Conservation (phyloP, 163 green algal genomes). For the Coccomyxa subellipsoidea region DNA sequence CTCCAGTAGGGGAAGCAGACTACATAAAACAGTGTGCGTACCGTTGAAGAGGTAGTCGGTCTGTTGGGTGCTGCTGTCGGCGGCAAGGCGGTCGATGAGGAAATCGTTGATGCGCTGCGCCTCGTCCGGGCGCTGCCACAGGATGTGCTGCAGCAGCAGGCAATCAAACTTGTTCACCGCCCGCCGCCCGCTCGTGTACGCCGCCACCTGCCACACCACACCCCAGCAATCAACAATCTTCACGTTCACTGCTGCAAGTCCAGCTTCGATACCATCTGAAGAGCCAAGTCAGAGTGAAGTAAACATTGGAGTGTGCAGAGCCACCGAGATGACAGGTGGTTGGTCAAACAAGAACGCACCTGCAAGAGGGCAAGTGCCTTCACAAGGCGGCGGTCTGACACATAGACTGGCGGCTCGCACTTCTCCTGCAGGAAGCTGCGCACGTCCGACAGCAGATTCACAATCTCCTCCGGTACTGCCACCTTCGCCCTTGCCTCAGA, state of each 20-base stretch:
- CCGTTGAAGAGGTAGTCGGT: slow-evolving; percentile 37
- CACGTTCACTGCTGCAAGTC: neutral
- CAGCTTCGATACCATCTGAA: neutral
- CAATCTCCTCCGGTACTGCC: slow-evolving; percentile 49
- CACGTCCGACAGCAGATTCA: slow-evolving; percentile 61
- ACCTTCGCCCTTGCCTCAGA: slow-evolving; percentile 19
- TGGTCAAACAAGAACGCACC: slow-evolving; percentile 31
- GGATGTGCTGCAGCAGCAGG: slow-evolving; percentile 74
- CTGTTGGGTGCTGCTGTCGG: slow-evolving; percentile 35
- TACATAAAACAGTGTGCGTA: too few species aligned
- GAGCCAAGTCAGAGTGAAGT: neutral
- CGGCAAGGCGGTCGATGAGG: slow-evolving; percentile 65
- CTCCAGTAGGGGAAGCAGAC: too few species aligned
- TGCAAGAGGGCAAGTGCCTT: slow-evolving; percentile 85
- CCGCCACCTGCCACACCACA: slow-evolving; percentile 28
- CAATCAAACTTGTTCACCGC: slow-evolving; percentile 59
- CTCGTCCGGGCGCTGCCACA: slow-evolving; percentile 77
- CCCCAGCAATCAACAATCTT: neutral
- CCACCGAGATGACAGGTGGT: neutral
- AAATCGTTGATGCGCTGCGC: slow-evolving; percentile 44
- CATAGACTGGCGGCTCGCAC: slow-evolving; percentile 89
- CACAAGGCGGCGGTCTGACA: slow-evolving; percentile 88
- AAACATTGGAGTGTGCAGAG: too few species aligned
- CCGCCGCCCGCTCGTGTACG: slow-evolving; percentile 32
- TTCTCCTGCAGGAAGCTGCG: slow-evolving; percentile 77